phyloP scores from a whole-genome alignment of 192 early-diverging fungal genomes.

The Cladochytrium replicatum region DNA sequence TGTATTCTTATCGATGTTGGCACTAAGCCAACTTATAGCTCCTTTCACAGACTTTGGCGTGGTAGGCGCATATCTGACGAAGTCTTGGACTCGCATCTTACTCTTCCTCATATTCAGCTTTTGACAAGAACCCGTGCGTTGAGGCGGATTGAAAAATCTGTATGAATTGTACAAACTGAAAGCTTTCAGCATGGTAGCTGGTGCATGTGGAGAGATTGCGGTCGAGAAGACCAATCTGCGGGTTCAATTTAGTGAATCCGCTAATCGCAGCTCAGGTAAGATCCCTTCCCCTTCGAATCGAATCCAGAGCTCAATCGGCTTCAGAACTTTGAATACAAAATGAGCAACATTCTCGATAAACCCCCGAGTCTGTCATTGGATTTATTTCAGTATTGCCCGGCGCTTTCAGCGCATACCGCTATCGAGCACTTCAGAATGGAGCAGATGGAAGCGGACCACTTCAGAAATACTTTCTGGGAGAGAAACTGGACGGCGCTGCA shows the following conservation, averaged over 20 bases:
- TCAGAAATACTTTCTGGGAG: constrained; percentile 71
- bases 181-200: no score
- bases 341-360: constrained; percentile 64
- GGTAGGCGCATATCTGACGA: constrained; percentile 1
- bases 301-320: constrained; percentile 54
- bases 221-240: constrained; percentile 50
- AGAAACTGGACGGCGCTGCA: constrained; percentile 43
- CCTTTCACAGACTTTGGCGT: constrained; percentile 71
- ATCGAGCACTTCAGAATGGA: constrained; percentile 56
- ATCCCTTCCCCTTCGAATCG: constrained; percentile 60
- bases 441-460: constrained; percentile 51
- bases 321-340: constrained; percentile 85
- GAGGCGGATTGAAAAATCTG: constrained; percentile 55
- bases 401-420: constrained; percentile 77
- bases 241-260: constrained; percentile 57
- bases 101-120: constrained; percentile 70
- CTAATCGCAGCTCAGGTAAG: constrained; percentile 70
- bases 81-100: constrained; percentile 11
- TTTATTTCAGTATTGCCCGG: constrained; percentile 91
- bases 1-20: constrained; percentile 64
- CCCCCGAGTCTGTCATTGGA: constrained; percentile 83
- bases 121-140: constrained; percentile 58
- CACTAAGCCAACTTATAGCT: constrained; percentile 58
- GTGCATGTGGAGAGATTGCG: constrained; percentile 77
- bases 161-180: constrained; percentile 76